Percentiles rank a stretch among this genome's conserved stretches.
Conservation (phyloP, 2,329 filamentous ascomycete genomes). For the Piedraia hortae region DNA sequence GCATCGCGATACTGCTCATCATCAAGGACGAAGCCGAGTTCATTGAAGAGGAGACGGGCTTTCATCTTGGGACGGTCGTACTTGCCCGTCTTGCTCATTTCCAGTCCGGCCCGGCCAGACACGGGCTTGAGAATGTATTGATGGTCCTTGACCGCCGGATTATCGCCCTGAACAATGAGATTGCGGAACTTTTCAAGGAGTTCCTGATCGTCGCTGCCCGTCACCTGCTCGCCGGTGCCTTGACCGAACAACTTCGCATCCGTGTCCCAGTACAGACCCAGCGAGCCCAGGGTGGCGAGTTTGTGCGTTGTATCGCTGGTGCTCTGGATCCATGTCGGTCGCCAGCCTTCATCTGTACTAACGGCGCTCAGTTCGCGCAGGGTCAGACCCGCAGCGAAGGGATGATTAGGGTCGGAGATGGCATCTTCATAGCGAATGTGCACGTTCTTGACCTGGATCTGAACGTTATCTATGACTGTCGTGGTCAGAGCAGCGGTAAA, state of each 20-base stretch:
- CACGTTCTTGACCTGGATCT: conserved; percentile 94
- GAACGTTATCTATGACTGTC: conserved; percentile 93
- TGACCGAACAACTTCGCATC: conserved; percentile 62
- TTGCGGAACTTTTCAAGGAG: conserved; percentile 50
- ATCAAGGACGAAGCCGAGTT: conserved; percentile 91
- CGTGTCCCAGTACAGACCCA: conserved; percentile 96
- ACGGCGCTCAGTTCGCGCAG: conserved; percentile 91
- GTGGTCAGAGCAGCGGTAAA: conserved; percentile 87
- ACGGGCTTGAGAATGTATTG: conserved; percentile 94
- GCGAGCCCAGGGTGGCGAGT: conserved; percentile 61
- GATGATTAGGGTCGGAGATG: conserved; percentile 78
- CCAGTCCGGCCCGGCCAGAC: conserved; percentile 77
- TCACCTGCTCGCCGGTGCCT: conserved; percentile 46
- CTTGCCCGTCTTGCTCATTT: conserved; percentile 79
- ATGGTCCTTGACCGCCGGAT: conserved; percentile 29
- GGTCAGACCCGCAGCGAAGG: conserved; percentile 76
- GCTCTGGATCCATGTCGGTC: conserved; percentile 83
- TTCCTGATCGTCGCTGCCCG: conserved; percentile 42
- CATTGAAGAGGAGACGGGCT: conserved; percentile 75
- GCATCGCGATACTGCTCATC: conserved; percentile 93
- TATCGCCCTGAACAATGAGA: conserved; percentile 50
- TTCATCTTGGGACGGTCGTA: conserved; percentile 61
- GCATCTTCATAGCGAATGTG: conserved; percentile 96
- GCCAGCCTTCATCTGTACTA: conserved; percentile 86
- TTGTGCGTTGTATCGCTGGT: conserved; percentile 68